A percentile compares a stretch with the other conserved stretches of the same genome.
Evolutionary conservation across 2,329 filamentous ascomycete species (phyloP).

Genomic region (Colletotrichum falcatum): DNA sequence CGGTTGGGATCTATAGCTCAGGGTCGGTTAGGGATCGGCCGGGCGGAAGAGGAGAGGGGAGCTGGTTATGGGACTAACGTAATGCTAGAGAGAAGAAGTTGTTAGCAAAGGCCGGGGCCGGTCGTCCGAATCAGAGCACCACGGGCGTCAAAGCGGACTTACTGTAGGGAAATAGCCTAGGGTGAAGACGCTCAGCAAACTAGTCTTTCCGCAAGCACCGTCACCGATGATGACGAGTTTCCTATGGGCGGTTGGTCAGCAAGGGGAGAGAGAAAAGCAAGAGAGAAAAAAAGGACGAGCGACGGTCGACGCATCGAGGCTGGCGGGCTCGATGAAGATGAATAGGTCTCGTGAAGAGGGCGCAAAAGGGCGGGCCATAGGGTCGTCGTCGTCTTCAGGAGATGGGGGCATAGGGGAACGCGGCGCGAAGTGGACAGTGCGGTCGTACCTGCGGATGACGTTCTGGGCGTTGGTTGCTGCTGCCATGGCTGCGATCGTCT

Average conservation of each 20-base stretch:
- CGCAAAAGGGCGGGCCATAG: background rate
- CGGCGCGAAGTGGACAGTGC: slow-evolving; percentile 35
- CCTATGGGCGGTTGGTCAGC: slow-evolving; percentile 59
- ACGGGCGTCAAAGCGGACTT: slow-evolving; percentile 56
- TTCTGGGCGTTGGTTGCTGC: slow-evolving; percentile 60
- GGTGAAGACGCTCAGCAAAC: slow-evolving; percentile 96
- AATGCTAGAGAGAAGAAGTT: slow-evolving; percentile 60
- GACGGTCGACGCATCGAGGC: background rate
- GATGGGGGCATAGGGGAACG: background rate
- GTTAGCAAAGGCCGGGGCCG: slow-evolving; percentile 44
- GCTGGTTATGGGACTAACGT: slow-evolving; percentile 58
- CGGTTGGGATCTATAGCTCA: slow-evolving; percentile 83
- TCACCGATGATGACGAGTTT: slow-evolving; percentile 98
- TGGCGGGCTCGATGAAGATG: background rate
- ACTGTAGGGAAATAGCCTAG: slow-evolving; percentile 98
- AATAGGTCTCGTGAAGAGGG: background rate
- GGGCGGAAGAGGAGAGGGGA: slow-evolving; percentile 16
- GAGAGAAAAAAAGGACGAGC: background rate
- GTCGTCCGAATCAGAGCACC: slow-evolving; percentile 10
- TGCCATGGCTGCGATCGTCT: slow-evolving; percentile 52
- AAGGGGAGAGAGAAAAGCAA: too few species aligned
- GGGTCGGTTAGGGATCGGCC: slow-evolving; percentile 25
- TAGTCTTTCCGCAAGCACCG: slow-evolving; percentile 98
- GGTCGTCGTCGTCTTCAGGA: background rate
- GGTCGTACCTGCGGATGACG: slow-evolving; percentile 74